Evolutionary conservation across 306 rosid genomes (phyloP), one percentile per base, ranked within the genome.

Genomic region (Quercus mongolica): DNA sequence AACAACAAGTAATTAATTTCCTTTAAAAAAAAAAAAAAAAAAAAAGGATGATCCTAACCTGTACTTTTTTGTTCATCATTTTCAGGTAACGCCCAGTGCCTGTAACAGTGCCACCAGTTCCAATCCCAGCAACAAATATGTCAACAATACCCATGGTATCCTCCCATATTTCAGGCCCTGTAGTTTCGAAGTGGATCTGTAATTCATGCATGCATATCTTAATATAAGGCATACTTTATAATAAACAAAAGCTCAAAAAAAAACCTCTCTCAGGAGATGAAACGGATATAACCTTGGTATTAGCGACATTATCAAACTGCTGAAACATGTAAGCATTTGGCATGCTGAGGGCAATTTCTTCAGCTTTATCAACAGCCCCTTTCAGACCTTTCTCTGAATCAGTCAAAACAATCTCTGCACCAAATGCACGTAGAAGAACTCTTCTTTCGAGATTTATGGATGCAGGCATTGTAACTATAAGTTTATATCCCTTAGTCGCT

Each of bases 101-200:
- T 38, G 97, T 90, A 81, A 95, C 56, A 54, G 99, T 92, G 56
- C 99, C 99, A 67, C 97, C 99, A 78, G 97, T 92, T 89, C 99
- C 99, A 81, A 95, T 89, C 78, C 92, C 88, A 80, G 97, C 97
- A 84, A 95, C 95, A 74, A 92, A 86, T 62, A 91, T 81, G 81
- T 95, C 99, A 83, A 91, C 85, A 71, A 75, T 90, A 62, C 99
- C 97, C 88, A 94, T 63, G 76, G 99, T 94, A 80, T 94, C 99
- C 89, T 92, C 97, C 99, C 99, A 94, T 87, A 94, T 94, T 85
- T 94, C 99, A 73, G 99, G 99, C 70, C 97, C 99, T 67, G 99
- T 94, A 76, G 97, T 90, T 87, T 92, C 96, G 79, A 91, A 94
- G 91, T 95, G 99, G 76, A 92, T 89, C 97, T 92, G 99, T 82